Conservation (phyloP, 164 flowering plant species). For the Vitis vinifera region ASM3070453v1 NC_081819.1:18627001-18627500, state of each 20-base stretch:
- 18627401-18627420: too few relatives aligned
- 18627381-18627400: slow-evolving; percentile 10
- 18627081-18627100: slow-evolving; percentile 20
- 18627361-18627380: not conserved
- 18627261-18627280: slow-evolving; percentile 21
- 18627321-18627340: slow-evolving; percentile 20
- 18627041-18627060: slow-evolving; percentile 20
- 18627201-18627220: slow-evolving; percentile 31
- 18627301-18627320: slow-evolving; percentile 18
- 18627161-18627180: slow-evolving; percentile 30
- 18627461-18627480: too few relatives aligned
- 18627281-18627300: not conserved
- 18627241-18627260: slow-evolving; percentile 15
- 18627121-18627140: slow-evolving; percentile 17
- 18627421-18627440: too few relatives aligned
- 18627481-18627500: too few relatives aligned
- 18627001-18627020: slow-evolving; percentile 10
- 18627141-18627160: slow-evolving; percentile 22
- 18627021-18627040: slow-evolving; percentile 26
- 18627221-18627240: not conserved
- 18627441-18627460: too few relatives aligned
- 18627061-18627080: slow-evolving; percentile 39
- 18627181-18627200: slow-evolving; percentile 18
- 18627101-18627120: slow-evolving; percentile 16
- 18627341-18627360: slow-evolving; percentile 13